phyloP scores from a whole-genome alignment of 768 basidiomycete genomes.

The Phanerochaete carnosa region DNA sequence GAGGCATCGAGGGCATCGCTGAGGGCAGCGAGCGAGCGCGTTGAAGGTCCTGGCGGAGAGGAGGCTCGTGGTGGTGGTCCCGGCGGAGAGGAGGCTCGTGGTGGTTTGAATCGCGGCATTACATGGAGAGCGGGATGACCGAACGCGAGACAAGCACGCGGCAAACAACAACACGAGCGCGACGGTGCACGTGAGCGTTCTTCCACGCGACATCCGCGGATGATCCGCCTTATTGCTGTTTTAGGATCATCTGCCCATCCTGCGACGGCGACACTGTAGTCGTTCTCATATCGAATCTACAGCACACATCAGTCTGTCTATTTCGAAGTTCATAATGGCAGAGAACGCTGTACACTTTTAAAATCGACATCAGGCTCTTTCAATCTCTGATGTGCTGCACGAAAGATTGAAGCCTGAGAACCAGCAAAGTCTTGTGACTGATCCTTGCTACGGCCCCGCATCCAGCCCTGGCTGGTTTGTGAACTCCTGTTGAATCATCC shows the following conservation, averaged over 20 bases:
- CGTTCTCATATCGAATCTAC: neutral
- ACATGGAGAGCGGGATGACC: neutral
- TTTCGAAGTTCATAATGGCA: neutral
- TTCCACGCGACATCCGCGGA: neutral
- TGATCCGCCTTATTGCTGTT: neutral
- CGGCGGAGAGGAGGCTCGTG: constrained; percentile 31
- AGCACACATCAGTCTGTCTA: neutral
- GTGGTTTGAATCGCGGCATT: constrained; percentile 33
- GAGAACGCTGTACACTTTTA: no score
- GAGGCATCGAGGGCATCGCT: constrained; percentile 18
- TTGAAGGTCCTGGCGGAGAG: constrained; percentile 21
- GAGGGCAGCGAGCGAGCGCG: neutral
- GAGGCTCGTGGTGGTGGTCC: constrained; percentile 26
- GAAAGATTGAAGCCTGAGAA: no score
- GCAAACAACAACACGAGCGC: neutral
- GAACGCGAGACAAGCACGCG: neutral
- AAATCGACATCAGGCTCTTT: no score
- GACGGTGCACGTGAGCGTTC: constrained; percentile 4
- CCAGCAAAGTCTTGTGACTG: no score
- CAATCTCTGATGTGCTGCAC: no score
- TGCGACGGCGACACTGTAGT: neutral
- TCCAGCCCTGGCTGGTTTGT: no score
- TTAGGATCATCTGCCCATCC: no score
- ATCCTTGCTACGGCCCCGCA: no score
- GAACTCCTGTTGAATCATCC: no score